phyloP scores from a whole-genome alignment of 495 filamentous ascomycete species.

The Pyrenopolyporus hunteri region DNA sequence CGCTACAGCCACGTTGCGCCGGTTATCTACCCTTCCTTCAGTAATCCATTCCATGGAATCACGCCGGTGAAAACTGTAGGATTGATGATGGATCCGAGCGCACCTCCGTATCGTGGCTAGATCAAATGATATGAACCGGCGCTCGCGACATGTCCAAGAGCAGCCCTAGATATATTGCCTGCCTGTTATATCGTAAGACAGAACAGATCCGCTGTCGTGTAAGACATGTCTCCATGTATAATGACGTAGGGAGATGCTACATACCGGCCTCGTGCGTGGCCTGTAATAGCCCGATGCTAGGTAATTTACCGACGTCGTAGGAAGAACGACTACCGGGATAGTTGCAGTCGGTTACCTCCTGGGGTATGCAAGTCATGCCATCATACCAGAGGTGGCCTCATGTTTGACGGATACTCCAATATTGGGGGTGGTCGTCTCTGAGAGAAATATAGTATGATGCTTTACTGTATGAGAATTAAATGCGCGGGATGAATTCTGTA shows the following conservation, averaged over 20 bases:
- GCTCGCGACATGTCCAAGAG: not conserved
- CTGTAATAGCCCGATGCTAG: no score
- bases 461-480: not conserved
- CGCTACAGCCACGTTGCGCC: not conserved
- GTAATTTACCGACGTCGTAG: not conserved
- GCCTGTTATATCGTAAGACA: not conserved
- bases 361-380: no score
- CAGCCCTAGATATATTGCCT: slow-evolving; percentile 27
- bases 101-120: not conserved
- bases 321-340: not conserved
- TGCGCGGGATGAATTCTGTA: not conserved
- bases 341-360: not conserved
- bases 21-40: no score
- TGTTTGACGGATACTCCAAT: not conserved
- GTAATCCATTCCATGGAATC: no score
- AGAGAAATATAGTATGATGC: not conserved
- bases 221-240: not conserved
- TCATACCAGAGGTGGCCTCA: no score
- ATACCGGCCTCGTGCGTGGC: not conserved
- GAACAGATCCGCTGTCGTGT: not conserved
- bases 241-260: not conserved
- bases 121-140: not conserved
- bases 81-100: no score
- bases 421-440: not conserved
- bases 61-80: no score